Evolutionary conservation across 306 rosid species (phyloP).

Genomic region (Prinsepia uniflora): DNA sequence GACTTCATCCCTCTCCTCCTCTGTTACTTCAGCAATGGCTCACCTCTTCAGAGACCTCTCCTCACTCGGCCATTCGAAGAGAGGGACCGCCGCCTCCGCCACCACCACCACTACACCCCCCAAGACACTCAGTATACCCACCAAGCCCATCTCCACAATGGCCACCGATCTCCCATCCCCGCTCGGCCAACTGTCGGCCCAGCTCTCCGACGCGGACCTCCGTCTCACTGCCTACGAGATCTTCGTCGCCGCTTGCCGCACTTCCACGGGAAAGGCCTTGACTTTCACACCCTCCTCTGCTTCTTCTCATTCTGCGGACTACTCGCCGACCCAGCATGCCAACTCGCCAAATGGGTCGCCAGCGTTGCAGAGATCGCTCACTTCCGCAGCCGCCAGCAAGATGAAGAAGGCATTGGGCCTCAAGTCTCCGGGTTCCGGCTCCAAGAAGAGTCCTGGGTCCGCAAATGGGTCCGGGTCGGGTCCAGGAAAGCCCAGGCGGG

Average conservation of each 20-base stretch:
- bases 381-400: conserved; percentile 96
- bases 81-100: conserved; percentile 41
- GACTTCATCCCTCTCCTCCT: conserved; percentile 1
- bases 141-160: conserved; percentile 22
- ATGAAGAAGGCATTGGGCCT: conserved; percentile 92
- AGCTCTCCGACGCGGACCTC: conserved; percentile 74
- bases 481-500: conserved; percentile 57
- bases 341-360: conserved; percentile 46
- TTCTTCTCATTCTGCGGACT: conserved; percentile 15
- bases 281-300: conserved; percentile 36
- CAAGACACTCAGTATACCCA: conserved; percentile 27
- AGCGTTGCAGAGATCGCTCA: conserved; percentile 77
- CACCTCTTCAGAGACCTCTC: conserved; percentile 88
- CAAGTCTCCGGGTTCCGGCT: conserved; percentile 83
- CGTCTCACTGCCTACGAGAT: conserved; percentile 87
- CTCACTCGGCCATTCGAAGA: conserved; percentile 79
- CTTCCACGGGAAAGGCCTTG: conserved; percentile 75
- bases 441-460: conserved; percentile 79
- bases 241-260: conserved; percentile 93
- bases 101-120: conserved; percentile 22
- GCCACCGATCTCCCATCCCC: conserved; percentile 80
- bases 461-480: conserved; percentile 36
- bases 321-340: conserved; percentile 49
- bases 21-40: conserved; percentile 50
- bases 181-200: conserved; percentile 60